Conservation (phyloP, 2,329 filamentous ascomycete species). For the Xylaria sp. region DNA sequence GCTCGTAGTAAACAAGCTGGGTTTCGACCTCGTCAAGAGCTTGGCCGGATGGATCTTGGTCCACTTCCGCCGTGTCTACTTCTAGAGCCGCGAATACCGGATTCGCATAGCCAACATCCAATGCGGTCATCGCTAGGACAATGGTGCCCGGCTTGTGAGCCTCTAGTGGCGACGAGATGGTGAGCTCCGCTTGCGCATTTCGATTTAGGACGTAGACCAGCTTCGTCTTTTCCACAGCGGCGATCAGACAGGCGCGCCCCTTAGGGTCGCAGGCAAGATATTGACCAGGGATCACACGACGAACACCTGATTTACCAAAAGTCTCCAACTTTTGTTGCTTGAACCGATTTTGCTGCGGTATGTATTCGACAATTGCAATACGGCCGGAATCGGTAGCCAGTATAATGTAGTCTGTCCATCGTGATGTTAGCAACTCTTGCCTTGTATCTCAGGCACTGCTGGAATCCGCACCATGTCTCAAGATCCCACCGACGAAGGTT, state of each 20-base stretch:
- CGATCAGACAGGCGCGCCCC: conserved; percentile 91
- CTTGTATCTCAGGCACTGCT: conserved; percentile 20
- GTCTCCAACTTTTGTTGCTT: conserved; percentile 92
- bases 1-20: conserved; percentile 93
- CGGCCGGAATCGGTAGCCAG: conserved; percentile 94
- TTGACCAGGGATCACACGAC: conserved; percentile 92
- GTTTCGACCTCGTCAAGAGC: conserved; percentile 85
- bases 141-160: conserved; percentile 92
- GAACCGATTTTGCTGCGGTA: conserved; percentile 85
- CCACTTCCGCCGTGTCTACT: conserved; percentile 87
- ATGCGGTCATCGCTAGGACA: conserved; percentile 82
- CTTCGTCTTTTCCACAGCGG: conserved; percentile 98
- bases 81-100: conserved; percentile 95
- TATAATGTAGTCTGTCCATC: conserved; percentile 83
- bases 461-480: conserved; percentile 36
- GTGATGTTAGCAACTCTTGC: conserved; percentile 31
- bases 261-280: conserved; percentile 96
- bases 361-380: conserved; percentile 91
- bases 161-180: conserved; percentile 95
- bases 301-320: conserved; percentile 94
- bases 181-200: conserved; percentile 90
- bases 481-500: conserved; percentile 36
- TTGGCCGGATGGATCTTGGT: conserved; percentile 87
- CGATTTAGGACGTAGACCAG: conserved; percentile 98
- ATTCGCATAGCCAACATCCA: conserved; percentile 97